Percentiles rank a stretch among this genome's conserved stretches.
Conservation (phyloP, 2,329 filamentous ascomycete genomes). For the Ascochyta rabiei region DNA sequence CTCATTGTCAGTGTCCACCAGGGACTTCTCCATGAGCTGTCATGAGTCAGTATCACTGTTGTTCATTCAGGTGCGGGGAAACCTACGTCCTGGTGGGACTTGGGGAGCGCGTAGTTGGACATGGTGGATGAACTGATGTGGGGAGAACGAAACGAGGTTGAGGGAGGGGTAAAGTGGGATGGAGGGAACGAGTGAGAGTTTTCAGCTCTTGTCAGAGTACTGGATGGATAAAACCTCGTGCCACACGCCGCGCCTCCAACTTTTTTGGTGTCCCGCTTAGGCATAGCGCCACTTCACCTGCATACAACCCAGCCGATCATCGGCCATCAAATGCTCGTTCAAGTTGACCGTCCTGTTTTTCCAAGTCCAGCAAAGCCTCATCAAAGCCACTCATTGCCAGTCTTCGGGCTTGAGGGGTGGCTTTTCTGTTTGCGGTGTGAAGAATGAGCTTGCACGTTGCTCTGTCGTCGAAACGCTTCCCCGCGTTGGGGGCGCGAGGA, state of each 20-base stretch:
- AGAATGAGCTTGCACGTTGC: conserved; percentile 1
- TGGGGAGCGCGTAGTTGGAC: conserved; percentile 66
- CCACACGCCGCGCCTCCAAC: conserved; percentile 24
- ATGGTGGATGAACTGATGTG: conserved; percentile 31
- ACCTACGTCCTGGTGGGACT: conserved; percentile 69
- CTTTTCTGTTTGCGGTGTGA: conserved; percentile 10
- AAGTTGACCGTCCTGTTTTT: background rate
- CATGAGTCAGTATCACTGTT: conserved; percentile 45
- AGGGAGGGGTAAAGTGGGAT: conserved; percentile 8
- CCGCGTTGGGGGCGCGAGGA: conserved; percentile 12
- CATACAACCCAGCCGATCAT: conserved; percentile 29
- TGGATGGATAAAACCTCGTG: conserved; percentile 18
- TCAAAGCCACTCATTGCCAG: background rate
- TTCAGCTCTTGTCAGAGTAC: conserved; percentile 20
- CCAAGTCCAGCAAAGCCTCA: background rate
- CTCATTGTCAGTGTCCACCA: conserved; percentile 90
- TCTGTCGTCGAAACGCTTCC: conserved; percentile 6
- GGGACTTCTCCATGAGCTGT: conserved; percentile 94
- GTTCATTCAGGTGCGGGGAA: conserved; percentile 32
- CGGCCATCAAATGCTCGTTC: conserved; percentile 25
- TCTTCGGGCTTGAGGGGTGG: background rate
- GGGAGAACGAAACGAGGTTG: background rate
- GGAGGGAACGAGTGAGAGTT: conserved; percentile 14
- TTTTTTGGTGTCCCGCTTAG: conserved; percentile 34
- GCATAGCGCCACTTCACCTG: conserved; percentile 23